Conservation (phyloP, 2,329 filamentous ascomycete genomes). For the Diplodia intermedia region DNA sequence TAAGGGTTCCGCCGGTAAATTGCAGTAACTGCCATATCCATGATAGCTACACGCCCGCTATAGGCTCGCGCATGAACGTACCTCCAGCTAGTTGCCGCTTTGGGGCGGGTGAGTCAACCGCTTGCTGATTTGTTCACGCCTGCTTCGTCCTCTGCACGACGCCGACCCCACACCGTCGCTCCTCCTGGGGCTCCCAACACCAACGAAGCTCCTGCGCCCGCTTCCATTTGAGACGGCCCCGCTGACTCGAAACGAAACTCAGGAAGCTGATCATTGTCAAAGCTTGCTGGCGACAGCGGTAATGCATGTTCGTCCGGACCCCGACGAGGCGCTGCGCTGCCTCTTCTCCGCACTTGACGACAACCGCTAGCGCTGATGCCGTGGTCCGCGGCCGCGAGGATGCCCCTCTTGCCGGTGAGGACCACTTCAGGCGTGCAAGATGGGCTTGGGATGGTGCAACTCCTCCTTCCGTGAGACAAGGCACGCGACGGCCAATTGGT, state of each 20-base stretch:
- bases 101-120: conserved; percentile 7
- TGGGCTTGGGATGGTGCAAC: not conserved
- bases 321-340: conserved; percentile 4
- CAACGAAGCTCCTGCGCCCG: conserved; percentile 17
- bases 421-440: not conserved
- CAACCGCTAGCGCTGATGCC: conserved; percentile 11
- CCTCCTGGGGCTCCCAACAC: conserved; percentile 8
- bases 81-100: not conserved
- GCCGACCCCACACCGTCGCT: conserved; percentile 12
- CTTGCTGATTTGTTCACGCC: conserved; percentile 12
- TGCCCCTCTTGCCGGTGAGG: not conserved
- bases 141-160: not conserved
- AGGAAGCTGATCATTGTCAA: conserved; percentile 22
- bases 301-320: not conserved
- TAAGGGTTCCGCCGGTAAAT: conserved; percentile 20
- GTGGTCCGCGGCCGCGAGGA: not conserved
- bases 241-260: conserved; percentile 23
- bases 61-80: conserved; percentile 3
- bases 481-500: conserved; percentile 7
- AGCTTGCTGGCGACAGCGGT: conserved; percentile 9
- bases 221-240: conserved; percentile 14
- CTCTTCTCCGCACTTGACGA: conserved; percentile 25
- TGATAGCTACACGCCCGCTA: not conserved
- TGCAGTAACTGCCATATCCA: conserved; percentile 20
- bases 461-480: conserved; percentile 10